Evolutionary conservation across 169 alveolate genomes (phyloP).

Genomic region (Plasmodium cynomolgi): DNA sequence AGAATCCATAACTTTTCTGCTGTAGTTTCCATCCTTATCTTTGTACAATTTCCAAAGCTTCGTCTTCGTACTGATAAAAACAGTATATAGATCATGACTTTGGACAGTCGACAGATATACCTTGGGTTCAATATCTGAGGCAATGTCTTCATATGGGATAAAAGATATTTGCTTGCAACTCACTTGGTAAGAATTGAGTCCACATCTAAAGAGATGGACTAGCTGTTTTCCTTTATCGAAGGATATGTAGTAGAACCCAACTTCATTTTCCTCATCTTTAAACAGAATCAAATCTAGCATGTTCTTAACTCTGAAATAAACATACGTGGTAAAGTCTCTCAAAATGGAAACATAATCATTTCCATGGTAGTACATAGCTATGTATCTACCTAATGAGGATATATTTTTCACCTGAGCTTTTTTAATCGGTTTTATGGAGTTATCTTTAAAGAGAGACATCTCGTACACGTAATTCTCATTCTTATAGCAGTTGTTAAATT

Average conservation of each 20-base stretch:
- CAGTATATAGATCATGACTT: neutral
- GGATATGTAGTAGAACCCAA: conserved; percentile 30
- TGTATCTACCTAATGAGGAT: conserved; percentile 17
- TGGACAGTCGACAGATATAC: conserved; percentile 28
- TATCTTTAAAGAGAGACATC: conserved; percentile 7
- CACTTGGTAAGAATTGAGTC: neutral
- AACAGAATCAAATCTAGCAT: conserved; percentile 19
- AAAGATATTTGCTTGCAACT: conserved; percentile 9
- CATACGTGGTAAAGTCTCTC: conserved; percentile 3
- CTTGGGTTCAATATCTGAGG: neutral
- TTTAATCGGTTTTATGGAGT: neutral
- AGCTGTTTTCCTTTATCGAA: neutral
- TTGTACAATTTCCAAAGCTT: conserved; percentile 27
- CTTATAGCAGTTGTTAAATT: conserved; percentile 9
- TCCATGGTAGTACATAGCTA: conserved; percentile 4
- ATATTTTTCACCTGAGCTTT: conserved; percentile 19
- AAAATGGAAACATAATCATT: conserved; percentile 26
- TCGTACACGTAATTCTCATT: conserved; percentile 17
- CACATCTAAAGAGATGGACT: conserved; percentile 19
- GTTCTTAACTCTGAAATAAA: conserved; percentile 15
- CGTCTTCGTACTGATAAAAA: conserved; percentile 22
- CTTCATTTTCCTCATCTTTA: neutral
- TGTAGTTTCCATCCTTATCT: neutral
- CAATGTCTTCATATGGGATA: conserved; percentile 17
- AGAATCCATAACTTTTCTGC: conserved; percentile 25